Base-by-base conservation (phyloP, 805 yeast species). In the Saccharomycopsis sp. region DNA sequence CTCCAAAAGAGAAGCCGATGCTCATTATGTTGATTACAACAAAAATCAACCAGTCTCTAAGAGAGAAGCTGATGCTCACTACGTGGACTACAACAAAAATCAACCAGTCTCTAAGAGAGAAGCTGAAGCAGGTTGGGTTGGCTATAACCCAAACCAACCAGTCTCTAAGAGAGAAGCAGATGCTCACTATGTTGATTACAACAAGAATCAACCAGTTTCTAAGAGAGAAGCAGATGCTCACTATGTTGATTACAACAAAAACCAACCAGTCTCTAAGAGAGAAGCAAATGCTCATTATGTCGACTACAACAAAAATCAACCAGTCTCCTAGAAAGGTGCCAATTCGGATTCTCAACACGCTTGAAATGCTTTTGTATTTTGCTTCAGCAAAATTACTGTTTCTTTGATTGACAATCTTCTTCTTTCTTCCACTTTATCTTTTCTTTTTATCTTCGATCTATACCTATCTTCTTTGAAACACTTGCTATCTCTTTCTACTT, bases 191-290 rank as follows among this genome's bases (percentile, higher is more conserved):
- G 46, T 24, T 3, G 29, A 34, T 3, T 29, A 48, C 21, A 52
- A 48, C 14, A 37, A 50, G n/a, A 54, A 54, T 12, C 54, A 57
- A 48, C 60, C 60, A 21, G 48, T 58, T 24, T 55, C 47, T 18
- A 54, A 55, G 21, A 55, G 59, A 58, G 61, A 58, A n/a, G 57
- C 59, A n/a, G n/a, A 29, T 29, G 37, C 37, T 29, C 59, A 53
- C 51, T 57, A 57, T 57, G 46, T 24, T 7, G 24, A 34, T 3
- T 29, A 48, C 23, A 52, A 48, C 14, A 37, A 50, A 20, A 54
- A 54, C 16, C 54, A 57, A 48, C 60, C 60, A 21, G 48, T 58
- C 20, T 55, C 47, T 18, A 54, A 55, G 21, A 55, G 59, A 54
- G 61, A 58, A 24, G 57, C 57, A 1, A 40, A 52, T 16, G 57